phyloP scores from a whole-genome alignment of 2,329 filamentous ascomycete genomes.

The Ramichloridium luteum region DNA sequence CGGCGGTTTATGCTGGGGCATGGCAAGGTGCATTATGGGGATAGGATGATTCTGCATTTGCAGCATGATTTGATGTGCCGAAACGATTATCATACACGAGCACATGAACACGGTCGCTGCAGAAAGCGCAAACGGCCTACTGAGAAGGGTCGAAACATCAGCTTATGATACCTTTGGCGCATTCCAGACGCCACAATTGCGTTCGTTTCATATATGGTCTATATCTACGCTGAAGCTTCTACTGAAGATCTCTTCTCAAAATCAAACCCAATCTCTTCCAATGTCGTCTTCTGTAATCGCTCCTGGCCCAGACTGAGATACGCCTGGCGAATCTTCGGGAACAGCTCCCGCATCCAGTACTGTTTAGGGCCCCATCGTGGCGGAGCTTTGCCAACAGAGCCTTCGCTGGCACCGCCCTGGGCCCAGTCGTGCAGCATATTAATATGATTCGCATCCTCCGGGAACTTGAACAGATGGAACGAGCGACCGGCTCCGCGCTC shows the following conservation, averaged over 20 bases:
- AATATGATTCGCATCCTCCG: slow-evolving; percentile 56
- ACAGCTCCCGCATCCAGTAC: slow-evolving; percentile 59
- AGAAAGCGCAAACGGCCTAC: too few species aligned
- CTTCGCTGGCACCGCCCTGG: neutral
- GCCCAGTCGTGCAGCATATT: slow-evolving; percentile 57
- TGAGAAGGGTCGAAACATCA: too few species aligned
- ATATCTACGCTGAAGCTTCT: too few species aligned
- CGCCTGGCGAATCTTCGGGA: slow-evolving; percentile 55
- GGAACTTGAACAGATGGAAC: slow-evolving; percentile 46
- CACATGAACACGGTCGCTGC: too few species aligned
- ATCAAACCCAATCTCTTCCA: slow-evolving; percentile 56
- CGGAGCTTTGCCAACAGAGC: slow-evolving; percentile 47
- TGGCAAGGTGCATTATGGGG: too few species aligned
- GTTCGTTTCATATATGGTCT: too few species aligned
- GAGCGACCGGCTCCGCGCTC: slow-evolving; percentile 32
- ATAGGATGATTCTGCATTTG: too few species aligned
- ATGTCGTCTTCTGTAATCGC: slow-evolving; percentile 43
- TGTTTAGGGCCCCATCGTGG: slow-evolving; percentile 59
- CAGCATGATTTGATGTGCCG: too few species aligned
- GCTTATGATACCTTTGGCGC: too few species aligned
- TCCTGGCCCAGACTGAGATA: slow-evolving; percentile 55
- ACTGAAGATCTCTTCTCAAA: slow-evolving; percentile 18
- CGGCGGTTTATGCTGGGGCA: too few species aligned
- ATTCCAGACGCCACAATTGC: too few species aligned
- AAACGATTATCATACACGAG: too few species aligned